Evolutionary conservation across 2,329 filamentous ascomycete genomes (phyloP), one percentile per base, ranked within the genome.

Genomic region (Fulvia fulva): DNA sequence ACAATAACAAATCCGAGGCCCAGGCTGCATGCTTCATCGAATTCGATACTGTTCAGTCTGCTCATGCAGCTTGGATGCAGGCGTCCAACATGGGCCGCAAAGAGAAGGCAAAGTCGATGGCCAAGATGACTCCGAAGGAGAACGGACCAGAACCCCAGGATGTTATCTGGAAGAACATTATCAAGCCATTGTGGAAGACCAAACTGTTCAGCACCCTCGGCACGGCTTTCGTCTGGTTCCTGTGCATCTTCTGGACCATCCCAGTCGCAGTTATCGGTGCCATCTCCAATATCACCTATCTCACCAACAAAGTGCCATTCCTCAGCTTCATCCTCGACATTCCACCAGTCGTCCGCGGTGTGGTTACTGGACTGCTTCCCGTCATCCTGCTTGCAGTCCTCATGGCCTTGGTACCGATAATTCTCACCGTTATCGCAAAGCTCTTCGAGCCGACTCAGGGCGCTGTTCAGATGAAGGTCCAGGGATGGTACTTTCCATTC

Each of bases 11-110:
- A 28, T 84, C 81, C 53, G 81, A 86, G 58, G 82, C 86, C 50
- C 78, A 91, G 6, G 84, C 87, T 1, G 87, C 89, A 23, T 89
- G 91, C 12, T 97, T 97, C 70, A 83, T 97, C 63, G 91, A 97
- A 72, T 97, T 97, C 67, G 82, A 85, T 61, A 85, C 82, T 2
- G 91, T 96, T 72, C 83, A 86, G 57, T 87, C 88, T 57, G 93
- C 93, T 9, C 91, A 97, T 73, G 81, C 84, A 51, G 92, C 92
- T 16, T 90, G 85, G 75, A 89, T 95, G 72, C 45, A 61, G 34
- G 43, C 61, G 41, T 16, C 23, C 11, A 28, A n/a, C 25, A 21
- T 9, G n/a, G 26, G 47, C 47, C 21, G 8, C 5, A 50, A 50
- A 26, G 47, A 50, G 47, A 41, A 37, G 4, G 54, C 52, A 19